Evolutionary conservation across 805 yeast genomes (phyloP), one percentile per base, ranked within the genome.

Genomic region (Nakazawaea ishiwadae): DNA sequence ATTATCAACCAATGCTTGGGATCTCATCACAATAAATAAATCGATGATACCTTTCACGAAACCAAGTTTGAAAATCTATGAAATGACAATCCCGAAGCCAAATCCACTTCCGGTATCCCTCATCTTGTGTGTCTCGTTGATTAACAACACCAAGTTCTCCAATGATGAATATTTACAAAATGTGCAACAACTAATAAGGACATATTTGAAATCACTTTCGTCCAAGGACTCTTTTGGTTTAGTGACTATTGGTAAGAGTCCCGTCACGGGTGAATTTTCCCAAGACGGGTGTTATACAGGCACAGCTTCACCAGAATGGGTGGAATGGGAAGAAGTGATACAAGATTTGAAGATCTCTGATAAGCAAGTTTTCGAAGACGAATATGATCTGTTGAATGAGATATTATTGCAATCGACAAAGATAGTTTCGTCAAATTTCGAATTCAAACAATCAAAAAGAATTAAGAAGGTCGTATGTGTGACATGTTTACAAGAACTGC

Each of bases 1-100:
- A 17, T 16, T 42, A 8, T 28, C 42, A 5, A 42, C 45, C 2
- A 42, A 42, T 34, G 38, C 39, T 5, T 42, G 45, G 45, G 15
- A 17, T 2, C 21, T 42, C 3, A 37, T 42, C 19, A 20, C 14
- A 5, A 27, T 16, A 11, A 28, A 42, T 18, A 28, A 8, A 18
- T 31, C 33, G 3, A 21, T 34, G 12, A n/a, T 42, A 5, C 45
- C 45, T 3, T 31, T 31, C 19, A 17, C 31, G 12, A 28, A 33
- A 16, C 32, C 20, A 15, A 28, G 34, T 16, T 8, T 19, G 16
- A 33, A 35, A 15, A n/a, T 31, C 4, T 35, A 30, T 18, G 33
- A 40, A 14, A 35, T 37, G 38, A 23, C 41, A 8, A 21, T 31
- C 7, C 42, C 36, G 18, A 21, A 44, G 23, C 35, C 37, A 9